phyloP scores from a whole-genome alignment of 116 monocot species.

The Trichopus zeylanicus region DNA sequence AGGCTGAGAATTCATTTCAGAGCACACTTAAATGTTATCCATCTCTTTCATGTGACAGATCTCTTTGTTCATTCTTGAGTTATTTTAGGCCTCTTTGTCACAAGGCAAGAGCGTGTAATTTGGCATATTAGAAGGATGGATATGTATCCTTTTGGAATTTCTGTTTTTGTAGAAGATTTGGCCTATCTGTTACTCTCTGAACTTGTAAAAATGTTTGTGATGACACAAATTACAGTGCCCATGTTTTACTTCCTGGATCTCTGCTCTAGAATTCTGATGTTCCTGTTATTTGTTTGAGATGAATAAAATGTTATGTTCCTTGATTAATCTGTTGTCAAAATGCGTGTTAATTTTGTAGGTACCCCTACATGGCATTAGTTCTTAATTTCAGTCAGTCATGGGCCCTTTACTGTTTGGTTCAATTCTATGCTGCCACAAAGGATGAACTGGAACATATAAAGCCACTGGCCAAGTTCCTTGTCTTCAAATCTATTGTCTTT shows the following conservation, averaged over 20 bases:
- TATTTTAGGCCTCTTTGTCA: too few relatives aligned
- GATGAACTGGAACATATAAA: slow-evolving; percentile 74
- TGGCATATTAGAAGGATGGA: too few relatives aligned
- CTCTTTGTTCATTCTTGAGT: too few relatives aligned
- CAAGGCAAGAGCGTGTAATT: too few relatives aligned
- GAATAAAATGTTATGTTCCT: background rate
- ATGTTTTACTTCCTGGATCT: background rate
- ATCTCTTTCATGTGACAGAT: too few relatives aligned
- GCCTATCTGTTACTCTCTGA: background rate
- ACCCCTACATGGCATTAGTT: slow-evolving; percentile 78
- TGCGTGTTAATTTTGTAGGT: slow-evolving; percentile 42
- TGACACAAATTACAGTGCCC: background rate
- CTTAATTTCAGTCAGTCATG: slow-evolving; percentile 95
- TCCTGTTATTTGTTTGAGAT: background rate
- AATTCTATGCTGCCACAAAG: slow-evolving; percentile 70
- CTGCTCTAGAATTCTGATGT: background rate
- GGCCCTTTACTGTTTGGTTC: slow-evolving; percentile 87
- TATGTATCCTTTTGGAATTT: background rate
- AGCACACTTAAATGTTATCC: too few relatives aligned
- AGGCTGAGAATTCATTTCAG: too few relatives aligned
- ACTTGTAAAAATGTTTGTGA: too few relatives aligned
- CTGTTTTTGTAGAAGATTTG: background rate
- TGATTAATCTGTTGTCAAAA: background rate
- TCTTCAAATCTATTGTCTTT: slow-evolving; percentile 84
- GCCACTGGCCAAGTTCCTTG: slow-evolving; percentile 73